Conservation (phyloP, 1,284 basidiomycete genomes). For the Apiotrichum porosum region DNA sequence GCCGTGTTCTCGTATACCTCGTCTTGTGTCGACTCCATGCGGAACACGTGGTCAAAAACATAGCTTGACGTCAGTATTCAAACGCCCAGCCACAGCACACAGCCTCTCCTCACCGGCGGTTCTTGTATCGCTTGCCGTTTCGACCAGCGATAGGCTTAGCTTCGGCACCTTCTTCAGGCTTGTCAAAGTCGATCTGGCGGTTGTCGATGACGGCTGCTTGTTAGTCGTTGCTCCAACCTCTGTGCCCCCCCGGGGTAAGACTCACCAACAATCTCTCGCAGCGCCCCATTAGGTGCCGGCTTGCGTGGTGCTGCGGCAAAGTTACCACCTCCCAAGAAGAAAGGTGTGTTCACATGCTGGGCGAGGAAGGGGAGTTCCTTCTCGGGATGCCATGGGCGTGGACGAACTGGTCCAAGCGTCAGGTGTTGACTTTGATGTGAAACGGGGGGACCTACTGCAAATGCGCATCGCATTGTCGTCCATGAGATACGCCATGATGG, state of each 20-base stretch:
- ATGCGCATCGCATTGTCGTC: slow-evolving; percentile 24
- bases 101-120: slow-evolving; percentile 56
- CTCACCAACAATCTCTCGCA: slow-evolving; percentile 48
- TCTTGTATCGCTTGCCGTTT: slow-evolving; percentile 79
- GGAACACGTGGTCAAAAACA: slow-evolving; percentile 90
- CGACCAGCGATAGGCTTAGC: too few species aligned
- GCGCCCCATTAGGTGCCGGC: slow-evolving; percentile 28
- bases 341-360: slow-evolving; percentile 54
- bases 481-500: slow-evolving; percentile 18
- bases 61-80: too few species aligned
- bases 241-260: background rate
- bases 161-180: slow-evolving; percentile 76
- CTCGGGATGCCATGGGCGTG: slow-evolving; percentile 71
- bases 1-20: slow-evolving; percentile 82
- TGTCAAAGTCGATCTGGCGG: slow-evolving; percentile 79
- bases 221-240: background rate
- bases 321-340: slow-evolving; percentile 73
- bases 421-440: background rate
- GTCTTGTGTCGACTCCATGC: slow-evolving; percentile 68
- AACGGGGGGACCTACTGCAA: slow-evolving; percentile 8
- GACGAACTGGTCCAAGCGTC: slow-evolving; percentile 61
- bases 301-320: slow-evolving; percentile 54
- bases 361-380: slow-evolving; percentile 78
- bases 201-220: slow-evolving; percentile 51
- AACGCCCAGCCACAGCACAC: too few species aligned